phyloP scores from a whole-genome alignment of 129 eudicot species.

The Centella asiatica region DNA sequence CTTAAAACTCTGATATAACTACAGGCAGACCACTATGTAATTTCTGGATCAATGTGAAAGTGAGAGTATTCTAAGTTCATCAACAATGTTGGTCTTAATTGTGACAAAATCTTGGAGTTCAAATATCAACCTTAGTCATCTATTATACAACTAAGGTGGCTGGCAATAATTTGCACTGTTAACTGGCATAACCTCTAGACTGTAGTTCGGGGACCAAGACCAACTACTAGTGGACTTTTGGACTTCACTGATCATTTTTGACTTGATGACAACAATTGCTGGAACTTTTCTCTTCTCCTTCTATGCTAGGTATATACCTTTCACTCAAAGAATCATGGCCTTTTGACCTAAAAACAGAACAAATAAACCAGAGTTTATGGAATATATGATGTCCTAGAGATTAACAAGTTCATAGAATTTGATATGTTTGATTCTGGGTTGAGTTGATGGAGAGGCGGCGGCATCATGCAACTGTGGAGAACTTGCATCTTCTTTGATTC shows the following conservation, averaged over 20 bases:
- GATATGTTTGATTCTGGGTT: not conserved
- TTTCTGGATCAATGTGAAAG: not conserved
- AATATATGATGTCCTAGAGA: slow-evolving; percentile 14
- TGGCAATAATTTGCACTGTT: not conserved
- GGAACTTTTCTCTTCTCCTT: not conserved
- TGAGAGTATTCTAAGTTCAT: not conserved
- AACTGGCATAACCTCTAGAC: not conserved
- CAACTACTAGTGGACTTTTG: slow-evolving; percentile 4
- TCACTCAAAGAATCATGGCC: slow-evolving; percentile 9
- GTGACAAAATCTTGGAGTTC: not conserved
- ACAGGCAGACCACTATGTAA: no score
- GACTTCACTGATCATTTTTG: slow-evolving; percentile 3
- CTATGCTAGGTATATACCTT: slow-evolving; percentile 17
- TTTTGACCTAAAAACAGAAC: slow-evolving; percentile 16
- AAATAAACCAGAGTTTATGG: not conserved
- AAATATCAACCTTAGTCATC: not conserved
- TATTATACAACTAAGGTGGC: slow-evolving; percentile 2
- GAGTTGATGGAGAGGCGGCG: not conserved
- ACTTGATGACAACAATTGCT: not conserved
- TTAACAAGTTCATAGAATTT: not conserved
- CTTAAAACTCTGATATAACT: not conserved
- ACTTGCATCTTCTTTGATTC: slow-evolving; percentile 7
- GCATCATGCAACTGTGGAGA: not conserved
- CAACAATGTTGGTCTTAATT: not conserved
- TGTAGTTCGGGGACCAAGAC: slow-evolving; percentile 2